Base-by-base conservation (phyloP, 768 basidiomycete species). In the Lactarius pseudohatsudake region DNA sequence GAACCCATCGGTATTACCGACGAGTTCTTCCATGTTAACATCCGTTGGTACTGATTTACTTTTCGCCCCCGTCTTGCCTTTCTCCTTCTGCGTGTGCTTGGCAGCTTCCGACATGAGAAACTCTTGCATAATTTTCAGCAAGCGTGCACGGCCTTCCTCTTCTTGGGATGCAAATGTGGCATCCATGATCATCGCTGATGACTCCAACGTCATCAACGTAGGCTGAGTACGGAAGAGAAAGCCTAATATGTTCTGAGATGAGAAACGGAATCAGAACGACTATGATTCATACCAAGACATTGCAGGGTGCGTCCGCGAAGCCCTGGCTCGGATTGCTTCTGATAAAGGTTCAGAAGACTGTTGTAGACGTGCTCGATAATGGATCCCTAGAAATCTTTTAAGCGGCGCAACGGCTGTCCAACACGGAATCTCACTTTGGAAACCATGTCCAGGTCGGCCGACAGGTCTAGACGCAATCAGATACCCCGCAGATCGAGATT, bases 1-100 rank as follows among this genome's bases (percentile, higher is more conserved):
- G 75, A 98, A 96, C 1, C 90, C 94, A 72, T 94, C 91, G 0
- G 94, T 94, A 72, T 96, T 96, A 0, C 97, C 97, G 4, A 98
- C 91, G 10, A 99, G 81, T 72, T 97, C 94, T 0, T 90, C 90
- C 88, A 99, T 95, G 72, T 96, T 86, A 60, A 98, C 86, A 28
- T 85, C 80, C 8, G 76, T 70, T 28, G 61, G 58, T 13, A 80
- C 81, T 5, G 62, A 53, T n/a, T 76, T 77, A 65, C 84, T 86
- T 38, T 74, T 66, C 75, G 73, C 4, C 47, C 71, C 59, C 56
- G 85, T 13, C 64, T 43, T 64, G 66, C 89, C 85, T 77, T 92
- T 92, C 74, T 88, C 86, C 66, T 87, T 84, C 13, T 82, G 84
- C 1, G 85, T 78, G 74, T 92, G 87, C 75, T 94, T 97, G 47